Evolutionary conservation across 192 early-diverging fungal genomes (phyloP).

Genomic region (Rhizoclosmatium sp.): DNA sequence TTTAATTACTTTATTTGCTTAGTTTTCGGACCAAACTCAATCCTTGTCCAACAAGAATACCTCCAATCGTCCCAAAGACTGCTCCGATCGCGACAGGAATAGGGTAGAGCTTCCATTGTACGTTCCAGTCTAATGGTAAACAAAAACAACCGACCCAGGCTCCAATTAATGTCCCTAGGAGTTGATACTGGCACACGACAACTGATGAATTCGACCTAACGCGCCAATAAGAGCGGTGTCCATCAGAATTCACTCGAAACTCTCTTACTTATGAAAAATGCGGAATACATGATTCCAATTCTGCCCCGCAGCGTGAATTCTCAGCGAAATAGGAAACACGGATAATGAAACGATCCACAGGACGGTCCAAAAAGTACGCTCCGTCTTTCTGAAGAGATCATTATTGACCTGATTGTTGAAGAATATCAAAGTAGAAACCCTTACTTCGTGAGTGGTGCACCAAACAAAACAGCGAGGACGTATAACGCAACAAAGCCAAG

Average conservation of each 20-base stretch:
- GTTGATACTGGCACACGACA: not conserved
- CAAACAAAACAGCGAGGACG: conserved; percentile 9
- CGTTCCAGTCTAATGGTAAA: conserved; percentile 32
- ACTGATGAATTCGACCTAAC: not conserved
- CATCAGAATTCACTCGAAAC: not conserved
- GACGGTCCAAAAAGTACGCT: not conserved
- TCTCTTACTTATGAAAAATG: not conserved
- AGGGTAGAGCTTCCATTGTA: conserved; percentile 30
- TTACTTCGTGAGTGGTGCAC: not conserved
- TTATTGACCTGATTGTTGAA: not conserved
- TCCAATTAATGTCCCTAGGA: not conserved
- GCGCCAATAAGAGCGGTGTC: not conserved
- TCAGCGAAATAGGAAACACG: conserved; percentile 1
- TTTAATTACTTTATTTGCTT: no score
- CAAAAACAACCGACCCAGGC: conserved; percentile 25
- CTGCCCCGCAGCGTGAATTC: not conserved
- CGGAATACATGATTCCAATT: not conserved
- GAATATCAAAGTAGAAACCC: not conserved
- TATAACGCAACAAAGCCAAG: conserved; percentile 8
- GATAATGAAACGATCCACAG: not conserved
- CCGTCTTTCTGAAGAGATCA: not conserved
- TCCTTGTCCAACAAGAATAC: not conserved
- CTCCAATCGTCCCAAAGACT: not conserved
- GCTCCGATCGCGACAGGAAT: conserved; percentile 1
- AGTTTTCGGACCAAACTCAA: not conserved